Conservation (phyloP, 1,139 yeast species). For the Saccharomyces hybrid region DNA sequence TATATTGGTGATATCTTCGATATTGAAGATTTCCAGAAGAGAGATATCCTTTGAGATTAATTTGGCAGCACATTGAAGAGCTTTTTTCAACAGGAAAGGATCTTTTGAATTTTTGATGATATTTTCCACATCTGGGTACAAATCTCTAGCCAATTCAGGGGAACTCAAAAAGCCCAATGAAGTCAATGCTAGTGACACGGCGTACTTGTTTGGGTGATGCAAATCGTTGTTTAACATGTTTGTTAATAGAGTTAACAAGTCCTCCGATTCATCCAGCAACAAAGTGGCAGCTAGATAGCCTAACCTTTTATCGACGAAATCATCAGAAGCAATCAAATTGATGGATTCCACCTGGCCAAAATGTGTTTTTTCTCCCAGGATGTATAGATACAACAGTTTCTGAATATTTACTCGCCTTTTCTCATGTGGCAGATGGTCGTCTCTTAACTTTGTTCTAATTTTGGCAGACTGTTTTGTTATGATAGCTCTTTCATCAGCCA, state of each 20-base stretch:
- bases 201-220: constrained; percentile 78
- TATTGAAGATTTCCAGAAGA: constrained; percentile 23
- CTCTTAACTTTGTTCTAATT: constrained; percentile 86
- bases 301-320: constrained; percentile 80
- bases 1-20: constrained; percentile 13
- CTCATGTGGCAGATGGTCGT: constrained; percentile 66
- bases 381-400: constrained; percentile 79
- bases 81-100: constrained; percentile 75
- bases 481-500: constrained; percentile 91
- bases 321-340: constrained; percentile 78
- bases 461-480: constrained; percentile 92
- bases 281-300: constrained; percentile 94
- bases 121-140: constrained; percentile 76
- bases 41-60: constrained; percentile 40
- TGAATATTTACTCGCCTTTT: constrained; percentile 78
- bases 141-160: constrained; percentile 84
- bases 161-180: constrained; percentile 90
- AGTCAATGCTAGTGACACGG: constrained; percentile 79
- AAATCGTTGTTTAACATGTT: constrained; percentile 87
- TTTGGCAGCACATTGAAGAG: constrained; percentile 69
- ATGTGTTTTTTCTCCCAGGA: constrained; percentile 93
- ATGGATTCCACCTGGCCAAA: constrained; percentile 98
- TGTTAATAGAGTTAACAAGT: constrained; percentile 84
- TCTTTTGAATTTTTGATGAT: constrained; percentile 48
- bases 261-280: constrained; percentile 84